Evolutionary conservation across 2,329 filamentous ascomycete species (phyloP), one percentile per base, ranked within the genome.

Genomic region (Alternaria gansuensis): DNA sequence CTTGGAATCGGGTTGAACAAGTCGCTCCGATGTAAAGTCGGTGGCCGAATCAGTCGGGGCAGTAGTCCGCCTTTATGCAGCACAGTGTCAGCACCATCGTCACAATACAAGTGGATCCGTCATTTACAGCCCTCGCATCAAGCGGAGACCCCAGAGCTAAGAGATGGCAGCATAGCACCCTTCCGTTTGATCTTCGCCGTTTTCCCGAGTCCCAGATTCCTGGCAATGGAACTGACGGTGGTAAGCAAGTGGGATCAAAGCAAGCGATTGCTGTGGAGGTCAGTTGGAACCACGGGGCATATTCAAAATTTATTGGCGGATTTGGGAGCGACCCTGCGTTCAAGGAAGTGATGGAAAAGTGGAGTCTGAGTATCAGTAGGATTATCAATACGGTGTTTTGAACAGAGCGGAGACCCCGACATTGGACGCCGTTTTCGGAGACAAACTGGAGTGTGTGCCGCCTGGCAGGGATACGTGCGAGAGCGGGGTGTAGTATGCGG

Each of bases 161-260:
- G 36, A 39, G 36, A 58, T 58, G 17, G 13, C 17, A 39, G 9
- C 39, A 41, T 39, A 58, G 29, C 28, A 37, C 34, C 7, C 33
- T 54, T 28, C 43, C 43, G 24, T 26, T 24, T 52, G 36, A 37
- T 43, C 29, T 26, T 29, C 28, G 51, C 29, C 50, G 55, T 54
- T 57, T 54, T 43, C 51, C 55, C 55, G 50, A 54, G 55, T 58
- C 31, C 55, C 55, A 58, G 43, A 23, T 36, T 49, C 36, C 55
- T 54, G 55, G 55, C 40, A 44, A 26, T 24, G 26, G 55, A 51
- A 34, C 31, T 48, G 41, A 43, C 50, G 31, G 49, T 28, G 34
- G 21, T 4, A 46, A 39, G 36, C 55, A 31, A 54, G 51, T 54
- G 55, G 55, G 36, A 58, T 58, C 31, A 43, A n/a, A 52, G 34